Evolutionary conservation across 2,329 filamentous ascomycete genomes (phyloP), one percentile per base, ranked within the genome.

Genomic region (Cladophialophora exuberans): DNA sequence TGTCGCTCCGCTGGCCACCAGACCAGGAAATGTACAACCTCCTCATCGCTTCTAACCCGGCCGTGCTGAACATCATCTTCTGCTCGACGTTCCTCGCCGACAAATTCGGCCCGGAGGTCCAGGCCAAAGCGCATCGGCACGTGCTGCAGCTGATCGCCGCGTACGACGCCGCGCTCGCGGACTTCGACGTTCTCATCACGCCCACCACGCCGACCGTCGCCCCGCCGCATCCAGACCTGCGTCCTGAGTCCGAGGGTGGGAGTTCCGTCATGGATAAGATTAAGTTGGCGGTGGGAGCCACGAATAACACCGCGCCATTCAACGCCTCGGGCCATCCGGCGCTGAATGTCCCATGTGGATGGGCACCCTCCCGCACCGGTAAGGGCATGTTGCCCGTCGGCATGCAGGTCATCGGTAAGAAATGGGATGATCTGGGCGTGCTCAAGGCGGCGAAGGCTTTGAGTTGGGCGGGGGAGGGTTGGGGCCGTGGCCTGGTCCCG

Each of bases 281-380:
- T 49, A 70, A 70, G 44, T 68, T 72, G 4, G 72, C 74, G 1
- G 71, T 81, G 33, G 76, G 76, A 2, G 71, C 74, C 7, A 75
- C 73, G 6, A 66, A 71, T 54, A 79, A 77, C 50, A 76, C 77
- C 0, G 71, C 70, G 26, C 72, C 73, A 3, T 81, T 81, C 62
- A 80, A 81, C 66, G 63, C 76, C 3, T 79, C 77, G 1, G 78
- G 78, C 0, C 78, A 81, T 66, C 78, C 77, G 3, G 78, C 71
- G 0, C 64, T 81, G 64, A 73, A 69, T 31, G 75, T 82, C 54
- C 78, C 78, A 4, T 73, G 72, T 30, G 65, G 76, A 13, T 74
- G 77, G 61, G 67, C 75, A 2, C 69, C 70, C 25, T 39, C 53
- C 36, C 50, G 50, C 18, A 54, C 35, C 28, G 72, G 75, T 9